Percentiles rank a stretch among this genome's conserved stretches.
These are phyloP conservation scores for Anastatica hierochuntica DNA, from an alignment of 345 rosid species.

Conservation along the genomic window DNA sequence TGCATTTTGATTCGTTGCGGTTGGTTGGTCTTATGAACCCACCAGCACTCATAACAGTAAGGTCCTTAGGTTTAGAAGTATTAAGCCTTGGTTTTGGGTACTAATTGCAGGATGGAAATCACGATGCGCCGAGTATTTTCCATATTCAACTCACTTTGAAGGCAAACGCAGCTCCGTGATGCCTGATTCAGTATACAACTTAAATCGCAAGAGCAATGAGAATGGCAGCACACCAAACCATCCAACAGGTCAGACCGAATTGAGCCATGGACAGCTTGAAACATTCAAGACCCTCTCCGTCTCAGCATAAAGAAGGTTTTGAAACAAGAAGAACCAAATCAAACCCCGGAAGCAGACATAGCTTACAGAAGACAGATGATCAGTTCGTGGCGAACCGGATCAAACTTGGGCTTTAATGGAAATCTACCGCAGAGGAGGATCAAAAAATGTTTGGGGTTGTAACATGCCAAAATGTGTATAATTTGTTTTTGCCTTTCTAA, in stretches of 20 bases:
- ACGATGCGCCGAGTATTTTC: slow-evolving; percentile 59
- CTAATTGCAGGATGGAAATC: slow-evolving; percentile 73
- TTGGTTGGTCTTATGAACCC: background rate
- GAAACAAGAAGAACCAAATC: slow-evolving; percentile 11
- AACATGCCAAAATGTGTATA: slow-evolving; percentile 31
- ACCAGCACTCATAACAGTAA: background rate
- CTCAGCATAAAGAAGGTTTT: slow-evolving; percentile 17
- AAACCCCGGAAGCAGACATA: slow-evolving; percentile 2
- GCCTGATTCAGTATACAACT: slow-evolving; percentile 39
- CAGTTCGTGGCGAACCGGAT: slow-evolving; percentile 1
- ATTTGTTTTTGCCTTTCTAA: slow-evolving; percentile 25
- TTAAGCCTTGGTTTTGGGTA: background rate
- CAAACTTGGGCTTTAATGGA: too few relatives aligned
- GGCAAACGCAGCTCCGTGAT: slow-evolving; percentile 57
- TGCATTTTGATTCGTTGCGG: background rate
- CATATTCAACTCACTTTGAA: slow-evolving; percentile 66
- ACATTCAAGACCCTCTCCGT: slow-evolving; percentile 48
- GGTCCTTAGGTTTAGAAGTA: background rate
- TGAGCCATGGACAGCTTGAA: slow-evolving; percentile 68
- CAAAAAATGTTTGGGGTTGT: slow-evolving; percentile 18
- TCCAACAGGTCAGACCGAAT: slow-evolving; percentile 27
- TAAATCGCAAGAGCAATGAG: slow-evolving; percentile 31
- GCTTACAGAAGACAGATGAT: slow-evolving; percentile 9
- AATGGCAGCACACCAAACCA: slow-evolving; percentile 43
- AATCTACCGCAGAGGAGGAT: slow-evolving; percentile 6